Conservation (phyloP, 768 basidiomycete species). For the Sporobolomyces phaffii region DNA sequence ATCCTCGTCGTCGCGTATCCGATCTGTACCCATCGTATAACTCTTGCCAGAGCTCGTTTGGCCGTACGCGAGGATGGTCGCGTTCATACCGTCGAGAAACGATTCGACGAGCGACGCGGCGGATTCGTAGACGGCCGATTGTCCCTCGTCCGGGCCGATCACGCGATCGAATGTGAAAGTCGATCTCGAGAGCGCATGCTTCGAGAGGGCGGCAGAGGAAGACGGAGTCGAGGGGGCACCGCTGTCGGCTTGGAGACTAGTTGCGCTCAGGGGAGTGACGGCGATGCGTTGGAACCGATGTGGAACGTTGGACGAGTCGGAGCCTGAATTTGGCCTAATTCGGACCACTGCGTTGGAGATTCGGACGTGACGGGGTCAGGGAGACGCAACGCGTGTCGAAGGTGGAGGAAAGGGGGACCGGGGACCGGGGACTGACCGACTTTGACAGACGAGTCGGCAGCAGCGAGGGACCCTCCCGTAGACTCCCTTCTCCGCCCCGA, state of each 20-base stretch:
- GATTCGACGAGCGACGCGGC: conserved; percentile 78
- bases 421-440: conserved; percentile 60
- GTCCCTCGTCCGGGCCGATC: conserved; percentile 73
- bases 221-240: conserved; percentile 47
- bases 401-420: background rate
- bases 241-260: conserved; percentile 76
- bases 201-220: conserved; percentile 50
- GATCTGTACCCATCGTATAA: conserved; percentile 94
- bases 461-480: background rate
- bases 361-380: background rate
- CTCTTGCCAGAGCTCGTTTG: conserved; percentile 96
- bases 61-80: conserved; percentile 95
- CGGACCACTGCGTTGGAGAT: conserved; percentile 87
- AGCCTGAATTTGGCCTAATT: conserved; percentile 76
- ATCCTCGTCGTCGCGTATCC: conserved; percentile 50
- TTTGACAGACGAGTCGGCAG: conserved; percentile 61
- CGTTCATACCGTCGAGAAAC: conserved; percentile 91
- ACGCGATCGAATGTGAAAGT: conserved; percentile 91
- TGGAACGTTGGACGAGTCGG: conserved; percentile 72
- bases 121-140: conserved; percentile 74
- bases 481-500: conserved; percentile 5
- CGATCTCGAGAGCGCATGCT: conserved; percentile 54
- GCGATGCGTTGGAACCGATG: conserved; percentile 87
- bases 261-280: conserved; percentile 66
- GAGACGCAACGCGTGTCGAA: background rate